phyloP scores from a whole-genome alignment of 345 rosid species.

The Aegle marmelos region DNA sequence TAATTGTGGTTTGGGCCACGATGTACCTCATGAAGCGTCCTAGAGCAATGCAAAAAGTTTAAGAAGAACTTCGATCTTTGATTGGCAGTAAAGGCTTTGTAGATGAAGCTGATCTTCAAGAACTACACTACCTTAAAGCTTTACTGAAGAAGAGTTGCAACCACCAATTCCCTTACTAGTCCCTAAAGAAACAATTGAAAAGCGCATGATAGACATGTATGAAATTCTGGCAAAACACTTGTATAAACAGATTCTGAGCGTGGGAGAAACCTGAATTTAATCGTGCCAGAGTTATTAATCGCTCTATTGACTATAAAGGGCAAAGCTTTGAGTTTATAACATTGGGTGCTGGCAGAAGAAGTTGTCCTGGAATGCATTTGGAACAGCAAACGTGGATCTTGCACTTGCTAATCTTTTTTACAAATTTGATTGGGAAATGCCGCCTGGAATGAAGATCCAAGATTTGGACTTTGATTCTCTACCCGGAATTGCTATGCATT shows the following conservation, averaged over 20 bases:
- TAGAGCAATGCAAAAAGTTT: conserved; percentile 30
- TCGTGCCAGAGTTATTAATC: not conserved
- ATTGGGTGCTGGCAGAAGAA: conserved; percentile 33
- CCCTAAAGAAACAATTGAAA: not conserved
- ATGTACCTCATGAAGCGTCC: conserved; percentile 32
- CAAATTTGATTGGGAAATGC: conserved; percentile 24
- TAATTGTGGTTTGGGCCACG: conserved; percentile 33
- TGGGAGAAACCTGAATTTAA: conserved; percentile 4
- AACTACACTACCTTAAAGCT: conserved; percentile 35
- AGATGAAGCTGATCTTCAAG: conserved; percentile 28
- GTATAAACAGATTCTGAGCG: not conserved
- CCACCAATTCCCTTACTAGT: conserved; percentile 16
- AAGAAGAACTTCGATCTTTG: conserved; percentile 23
- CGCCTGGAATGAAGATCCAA: conserved; percentile 5
- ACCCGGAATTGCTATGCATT: conserved; percentile 19
- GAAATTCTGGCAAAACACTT: not conserved
- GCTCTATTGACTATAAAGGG: conserved; percentile 18
- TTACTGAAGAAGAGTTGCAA: conserved; percentile 33
- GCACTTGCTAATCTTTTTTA: conserved; percentile 12
- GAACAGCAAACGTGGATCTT: not conserved
- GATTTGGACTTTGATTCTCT: conserved; percentile 3
- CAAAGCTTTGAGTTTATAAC: conserved; percentile 23
- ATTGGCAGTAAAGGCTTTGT: conserved; percentile 27
- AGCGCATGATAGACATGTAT: not conserved
- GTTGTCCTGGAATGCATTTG: conserved; percentile 20